Conservation (phyloP, 2,329 filamentous ascomycete species). For the Claviceps sp. region DNA sequence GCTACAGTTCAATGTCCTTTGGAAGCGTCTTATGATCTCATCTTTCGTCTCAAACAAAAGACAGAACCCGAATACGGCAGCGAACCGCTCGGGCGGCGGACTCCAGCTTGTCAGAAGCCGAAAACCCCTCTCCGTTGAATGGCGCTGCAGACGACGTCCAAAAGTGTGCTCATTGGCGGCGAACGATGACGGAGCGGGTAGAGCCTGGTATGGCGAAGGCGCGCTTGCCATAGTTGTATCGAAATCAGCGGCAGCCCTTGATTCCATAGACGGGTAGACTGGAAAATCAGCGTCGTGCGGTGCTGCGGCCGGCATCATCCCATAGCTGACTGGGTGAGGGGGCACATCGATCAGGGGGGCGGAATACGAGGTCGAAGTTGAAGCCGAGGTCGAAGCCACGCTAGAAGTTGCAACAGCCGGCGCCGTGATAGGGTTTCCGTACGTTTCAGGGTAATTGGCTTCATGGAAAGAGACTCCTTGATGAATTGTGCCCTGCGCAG, state of each 20-base stretch:
- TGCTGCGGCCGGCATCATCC: constrained; percentile 38
- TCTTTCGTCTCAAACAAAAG: constrained; percentile 43
- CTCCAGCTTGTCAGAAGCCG: constrained; percentile 37
- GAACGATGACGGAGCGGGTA: constrained; percentile 39
- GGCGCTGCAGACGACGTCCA: constrained; percentile 55
- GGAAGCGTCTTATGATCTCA: constrained; percentile 30
- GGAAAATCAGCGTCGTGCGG: constrained; percentile 41
- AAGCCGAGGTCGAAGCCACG: not conserved
- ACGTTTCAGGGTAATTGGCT: not conserved
- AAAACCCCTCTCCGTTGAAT: constrained; percentile 48
- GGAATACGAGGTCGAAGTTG: not conserved
- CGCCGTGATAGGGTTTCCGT: not conserved
- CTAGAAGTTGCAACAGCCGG: not conserved
- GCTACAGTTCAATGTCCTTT: constrained; percentile 17
- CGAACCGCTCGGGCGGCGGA: constrained; percentile 33
- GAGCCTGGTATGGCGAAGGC: constrained; percentile 18
- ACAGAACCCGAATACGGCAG: constrained; percentile 57
- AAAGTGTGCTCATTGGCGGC: constrained; percentile 54
- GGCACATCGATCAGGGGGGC: constrained; percentile 6
- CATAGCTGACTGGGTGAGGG: constrained; percentile 20
- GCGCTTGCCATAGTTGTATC: constrained; percentile 9
- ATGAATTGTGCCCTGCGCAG: not conserved
- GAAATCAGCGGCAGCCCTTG: constrained; percentile 6
- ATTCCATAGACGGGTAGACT: constrained; percentile 19
- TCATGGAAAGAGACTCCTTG: not conserved